Evolutionary conservation across 805 yeast species (phyloP).

Genomic region (Kodamaea restingae): DNA sequence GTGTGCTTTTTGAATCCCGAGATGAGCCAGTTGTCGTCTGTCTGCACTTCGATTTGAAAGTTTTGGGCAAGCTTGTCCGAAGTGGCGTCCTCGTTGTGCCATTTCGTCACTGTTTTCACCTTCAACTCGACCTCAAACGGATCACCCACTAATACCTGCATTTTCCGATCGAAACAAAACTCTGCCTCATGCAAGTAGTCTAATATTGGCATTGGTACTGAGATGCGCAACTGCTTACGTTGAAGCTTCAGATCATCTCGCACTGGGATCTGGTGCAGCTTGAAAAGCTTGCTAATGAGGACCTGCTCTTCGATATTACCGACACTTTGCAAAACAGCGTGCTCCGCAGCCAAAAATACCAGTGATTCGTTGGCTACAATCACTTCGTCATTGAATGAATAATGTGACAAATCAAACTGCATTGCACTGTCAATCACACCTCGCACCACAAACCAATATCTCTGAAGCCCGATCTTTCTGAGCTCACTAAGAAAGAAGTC

Average conservation of each 20-base stretch:
- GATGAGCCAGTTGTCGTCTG: slow-evolving; percentile 73
- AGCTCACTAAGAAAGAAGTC: slow-evolving; percentile 13
- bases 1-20: slow-evolving; percentile 63
- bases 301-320: slow-evolving; percentile 9
- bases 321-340: slow-evolving; percentile 12
- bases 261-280: slow-evolving; percentile 1
- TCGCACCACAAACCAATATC: slow-evolving; percentile 24
- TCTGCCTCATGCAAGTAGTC: slow-evolving; percentile 59
- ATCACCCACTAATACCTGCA: slow-evolving; percentile 58
- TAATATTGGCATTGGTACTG: slow-evolving; percentile 60
- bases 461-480: slow-evolving; percentile 9
- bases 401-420: slow-evolving; percentile 29
- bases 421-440: slow-evolving; percentile 14
- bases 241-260: slow-evolving; percentile 1
- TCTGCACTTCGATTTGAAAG: slow-evolving; percentile 46
- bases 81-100: slow-evolving; percentile 30
- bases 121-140: slow-evolving; percentile 46
- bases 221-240: slow-evolving; percentile 38
- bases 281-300: slow-evolving; percentile 8
- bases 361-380: slow-evolving; percentile 18
- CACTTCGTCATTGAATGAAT: slow-evolving; percentile 20
- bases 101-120: slow-evolving; percentile 42
- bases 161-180: slow-evolving; percentile 33
- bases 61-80: slow-evolving; percentile 2
- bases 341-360: slow-evolving; percentile 14